Base-by-base conservation (phyloP, 495 filamentous ascomycete genomes). In the Sporormia fimetaria region DNA sequence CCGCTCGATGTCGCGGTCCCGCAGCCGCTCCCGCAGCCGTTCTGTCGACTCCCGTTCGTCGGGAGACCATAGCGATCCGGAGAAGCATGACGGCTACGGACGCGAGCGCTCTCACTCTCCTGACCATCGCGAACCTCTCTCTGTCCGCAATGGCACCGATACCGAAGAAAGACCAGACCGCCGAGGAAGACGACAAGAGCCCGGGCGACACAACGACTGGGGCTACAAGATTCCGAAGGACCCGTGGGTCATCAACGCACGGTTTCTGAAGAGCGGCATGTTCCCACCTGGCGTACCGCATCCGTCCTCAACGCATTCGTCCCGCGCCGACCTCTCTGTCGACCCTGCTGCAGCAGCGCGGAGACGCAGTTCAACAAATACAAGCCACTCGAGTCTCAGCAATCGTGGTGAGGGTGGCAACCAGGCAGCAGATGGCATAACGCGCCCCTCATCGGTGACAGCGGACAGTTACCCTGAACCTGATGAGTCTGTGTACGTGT, bases 161-260 rank as follows among this genome's bases (percentile, higher is more conserved):
- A 20, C 11, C 7, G 27, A 23, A 12, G 27, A 11, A 14, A 30
- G 24, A 9, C 37, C 29, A n/a, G 15, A 27, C 9, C 33, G 42
- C 26, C 42, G 46, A 18, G 35, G 52, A 5, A 39, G 41, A 7
- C 39, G 37, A 29, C 49, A 49, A 18, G 52, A 57, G 17, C 54
- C 59, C 36, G 51, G 51, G 21, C 49, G 44, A 12, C 48, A 33
- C 50, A 62, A 59, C 51, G 62, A 60, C 31, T 64, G 48, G 51
- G 71, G 77, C 35, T 90, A 86, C 56, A 79, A 74, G 39, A 70
- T 94, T 21, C 88, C 90, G 0, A 82, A 83, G 41, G 92, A 98
- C 54, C 86, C 88, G 15, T 98, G 90, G 90, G 80, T 92, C 32
- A 93, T 98, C 50, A 77, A 83, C 40, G 86, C 85, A 21, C 80